phyloP scores from a whole-genome alignment of 768 basidiomycete genomes.

The Tylopilus subfusipes region DNA sequence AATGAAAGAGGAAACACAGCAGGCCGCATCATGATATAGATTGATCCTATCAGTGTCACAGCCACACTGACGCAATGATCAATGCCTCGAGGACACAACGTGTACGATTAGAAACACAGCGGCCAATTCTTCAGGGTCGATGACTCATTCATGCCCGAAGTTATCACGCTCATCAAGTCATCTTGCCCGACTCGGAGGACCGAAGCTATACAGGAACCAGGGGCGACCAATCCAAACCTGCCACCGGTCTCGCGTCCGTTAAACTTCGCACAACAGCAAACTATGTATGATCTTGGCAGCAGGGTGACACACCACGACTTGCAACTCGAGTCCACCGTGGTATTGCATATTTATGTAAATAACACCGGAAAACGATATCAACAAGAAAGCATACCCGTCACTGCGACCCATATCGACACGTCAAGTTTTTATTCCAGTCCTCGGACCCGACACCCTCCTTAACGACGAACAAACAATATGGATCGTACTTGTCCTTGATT shows the following conservation, averaged over 20 bases:
- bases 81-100: constrained; percentile 26
- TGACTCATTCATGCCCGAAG: neutral
- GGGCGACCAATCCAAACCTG: neutral
- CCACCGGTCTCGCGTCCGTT: neutral
- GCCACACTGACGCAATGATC: constrained; percentile 15
- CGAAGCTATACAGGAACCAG: neutral
- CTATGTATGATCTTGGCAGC: neutral
- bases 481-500: constrained; percentile 48
- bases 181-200: neutral
- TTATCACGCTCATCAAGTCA: neutral
- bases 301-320: neutral
- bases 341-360: no score
- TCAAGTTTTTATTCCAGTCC: no score
- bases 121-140: neutral
- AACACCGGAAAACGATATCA: no score
- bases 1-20: neutral
- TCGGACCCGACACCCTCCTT: constrained; percentile 39
- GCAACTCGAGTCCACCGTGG: neutral
- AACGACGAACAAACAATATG: constrained; percentile 43
- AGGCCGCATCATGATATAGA: neutral
- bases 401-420: no score
- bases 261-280: neutral
- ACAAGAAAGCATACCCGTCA: no score
- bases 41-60: constrained; percentile 1
- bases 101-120: constrained; percentile 1